Base-by-base conservation (phyloP, 768 basidiomycete species). In the Xerocomellus dryophilus region DNA sequence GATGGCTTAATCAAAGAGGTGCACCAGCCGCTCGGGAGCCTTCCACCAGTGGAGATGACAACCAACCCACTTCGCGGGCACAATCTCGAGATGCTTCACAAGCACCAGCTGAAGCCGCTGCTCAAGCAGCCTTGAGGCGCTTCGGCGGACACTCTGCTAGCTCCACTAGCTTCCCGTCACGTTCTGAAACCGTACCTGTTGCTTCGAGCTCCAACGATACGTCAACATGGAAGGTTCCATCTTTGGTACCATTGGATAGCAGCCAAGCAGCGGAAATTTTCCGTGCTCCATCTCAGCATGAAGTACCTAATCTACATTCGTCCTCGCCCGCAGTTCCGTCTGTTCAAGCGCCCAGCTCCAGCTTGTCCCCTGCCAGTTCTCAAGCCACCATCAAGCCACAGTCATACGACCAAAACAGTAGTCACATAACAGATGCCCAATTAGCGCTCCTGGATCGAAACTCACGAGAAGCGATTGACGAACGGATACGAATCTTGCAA, bases 391-490 rank as follows among this genome's bases (percentile, higher is more conserved):
- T 21, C 15, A 50, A 27, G 27, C 20, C 40, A 36, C 46, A 20
- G 67, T 76, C 10, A 73, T 72, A 32, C 83, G 51, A 82, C 78
- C 10, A 5, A 20, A 39, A 48, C 29, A 43, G 11, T 29, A n/a
- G 15, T 35, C 59, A 42, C 38, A 23, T 58, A 12, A 56, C 63
- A 6, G 81, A 83, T 15, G 80, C 81, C 38, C 88, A 92, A 61
- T 74, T 93, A 12, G 73, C 78, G 17, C 70, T 76, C 18, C 72
- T 93, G 70, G 89, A 93, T 58, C 72, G 62, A 25, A 65, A 86
- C 36, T 91, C 90, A 25, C 76, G 89, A 50, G 88, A 90, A 59
- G 87, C 88, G 7, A 88, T 97, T 45, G 90, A 94, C 59, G 91
- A 93, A 62, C 81, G 92, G 50, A 70, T 98, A 56, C 78, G 83